Percentiles rank a stretch among this genome's conserved stretches.
Conservation (phyloP, 1,284 basidiomycete species). For the Marasmius fiardii region DNA sequence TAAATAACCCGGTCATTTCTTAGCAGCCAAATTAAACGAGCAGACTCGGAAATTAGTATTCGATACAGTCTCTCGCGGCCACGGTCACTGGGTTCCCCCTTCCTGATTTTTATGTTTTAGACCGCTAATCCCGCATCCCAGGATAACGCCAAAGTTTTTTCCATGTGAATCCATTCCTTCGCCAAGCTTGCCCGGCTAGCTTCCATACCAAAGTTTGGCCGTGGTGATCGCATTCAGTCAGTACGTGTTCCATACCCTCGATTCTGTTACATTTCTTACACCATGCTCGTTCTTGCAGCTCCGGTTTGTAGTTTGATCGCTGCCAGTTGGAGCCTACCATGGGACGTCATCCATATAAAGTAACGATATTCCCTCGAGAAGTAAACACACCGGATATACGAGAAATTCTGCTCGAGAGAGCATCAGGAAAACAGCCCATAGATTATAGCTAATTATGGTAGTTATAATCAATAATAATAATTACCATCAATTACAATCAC, state of each 20-base stretch:
- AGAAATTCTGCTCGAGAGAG: too few species aligned
- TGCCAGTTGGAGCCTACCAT: constrained; percentile 21
- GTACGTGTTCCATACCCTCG: constrained; percentile 24
- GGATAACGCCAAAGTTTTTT: constrained; percentile 13
- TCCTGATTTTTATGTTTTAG: neutral
- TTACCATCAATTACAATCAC: too few species aligned
- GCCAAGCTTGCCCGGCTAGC: constrained; percentile 17
- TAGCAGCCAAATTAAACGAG: neutral
- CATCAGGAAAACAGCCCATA: too few species aligned
- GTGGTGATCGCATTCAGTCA: constrained; percentile 20
- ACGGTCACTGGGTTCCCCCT: neutral
- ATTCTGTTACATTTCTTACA: neutral
- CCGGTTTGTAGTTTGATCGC: neutral
- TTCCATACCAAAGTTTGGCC: constrained; percentile 22
- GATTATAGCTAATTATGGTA: too few species aligned
- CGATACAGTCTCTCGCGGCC: neutral
- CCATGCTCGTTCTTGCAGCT: neutral
- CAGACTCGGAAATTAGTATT: neutral
- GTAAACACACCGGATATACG: too few species aligned
- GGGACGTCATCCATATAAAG: constrained; percentile 28
- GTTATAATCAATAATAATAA: too few species aligned
- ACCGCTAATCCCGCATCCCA: neutral
- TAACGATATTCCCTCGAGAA: too few species aligned
- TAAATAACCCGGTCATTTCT: neutral
- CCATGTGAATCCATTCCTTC: too few species aligned